These are phyloP conservation scores for Euphrasia arctica DNA, from an alignment of 305 asterid genomes.

Conservation along the genomic window DNA sequence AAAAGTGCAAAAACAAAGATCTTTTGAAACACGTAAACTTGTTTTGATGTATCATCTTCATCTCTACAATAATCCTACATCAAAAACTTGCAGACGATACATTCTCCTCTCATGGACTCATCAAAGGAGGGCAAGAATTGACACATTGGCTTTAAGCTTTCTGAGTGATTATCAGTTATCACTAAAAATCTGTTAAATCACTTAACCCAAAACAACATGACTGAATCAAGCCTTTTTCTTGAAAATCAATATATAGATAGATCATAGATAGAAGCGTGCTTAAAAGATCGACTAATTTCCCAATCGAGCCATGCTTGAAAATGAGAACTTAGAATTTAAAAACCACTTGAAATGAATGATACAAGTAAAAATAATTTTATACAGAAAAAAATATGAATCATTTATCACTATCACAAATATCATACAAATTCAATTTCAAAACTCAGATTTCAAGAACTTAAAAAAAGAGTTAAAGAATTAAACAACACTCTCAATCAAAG, in stretches of 20 bases:
- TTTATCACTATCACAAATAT: slow-evolving; percentile 5
- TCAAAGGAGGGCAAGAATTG: neutral
- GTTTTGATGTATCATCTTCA: no score
- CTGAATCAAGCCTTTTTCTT: neutral
- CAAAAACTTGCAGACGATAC: neutral
- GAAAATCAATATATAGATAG: no score
- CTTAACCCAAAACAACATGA: neutral
- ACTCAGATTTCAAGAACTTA: slow-evolving; percentile 17
- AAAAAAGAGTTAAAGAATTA: neutral
- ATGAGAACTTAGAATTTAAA: no score
- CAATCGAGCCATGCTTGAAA: no score
- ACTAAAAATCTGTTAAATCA: neutral
- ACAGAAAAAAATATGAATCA: slow-evolving; percentile 27
- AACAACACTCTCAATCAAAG: slow-evolving; percentile 38
- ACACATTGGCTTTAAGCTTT: neutral
- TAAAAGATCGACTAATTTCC: no score
- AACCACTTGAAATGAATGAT: no score
- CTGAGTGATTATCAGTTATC: neutral
- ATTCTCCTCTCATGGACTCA: neutral
- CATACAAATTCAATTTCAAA: slow-evolving; percentile 23
- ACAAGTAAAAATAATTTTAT: slow-evolving; percentile 16
- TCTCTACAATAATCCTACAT: neutral
- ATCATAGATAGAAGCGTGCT: no score
- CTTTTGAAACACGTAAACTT: neutral
- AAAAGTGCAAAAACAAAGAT: neutral